Evolutionary conservation across 202 grass and related monocot genomes (phyloP), one percentile per base, ranked within the genome.

Genomic region (Cymbopogon flexuosus): DNA sequence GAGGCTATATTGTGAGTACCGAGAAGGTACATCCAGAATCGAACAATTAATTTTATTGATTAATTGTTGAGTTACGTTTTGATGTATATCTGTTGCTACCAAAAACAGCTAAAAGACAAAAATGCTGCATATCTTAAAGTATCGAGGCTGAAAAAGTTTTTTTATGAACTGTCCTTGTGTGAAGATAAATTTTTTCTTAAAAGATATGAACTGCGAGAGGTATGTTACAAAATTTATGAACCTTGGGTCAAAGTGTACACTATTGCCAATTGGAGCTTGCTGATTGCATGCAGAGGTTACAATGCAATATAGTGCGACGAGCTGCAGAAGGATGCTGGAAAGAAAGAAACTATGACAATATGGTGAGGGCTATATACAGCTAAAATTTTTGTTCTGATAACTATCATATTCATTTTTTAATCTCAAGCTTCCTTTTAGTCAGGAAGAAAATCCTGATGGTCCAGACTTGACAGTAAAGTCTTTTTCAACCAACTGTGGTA

Each of bases 161-260:
- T 93, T 10, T 27, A 70, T 63, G 86, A 90, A 58, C 21, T 93
- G 1, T 71, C 85, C 30, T 73, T 72, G 43, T 90, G 49, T 47
- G 91, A 93, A 84, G 88, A 89, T 10, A 89, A 81, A 69, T 82
- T 87, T 73, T 93, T 93, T 62, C 23, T n/a, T 0, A 93, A 86
- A 89, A 81, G 88, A 93, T 45, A 24, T 75, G 49, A 71, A 13
- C n/a, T 91, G 34, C 13, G 10, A 46, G 78, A 89, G 86, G 91
- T 91, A 87, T 54, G 19, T 56, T 51, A 37, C 3, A 46, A 68
- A 68, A 45, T 19, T 49, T 67, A 57, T 8, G 11, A 70, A 83
- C 23, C 6, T 79, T 58, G 27, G 33, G 12, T 60, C 16, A 46
- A 63, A 52, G 10, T 75, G n/a, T 81, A 58, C 34, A 64, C 6